phyloP scores from a whole-genome alignment of 1,139 yeast species.

The Saccharomyces pastorianus region DNA sequence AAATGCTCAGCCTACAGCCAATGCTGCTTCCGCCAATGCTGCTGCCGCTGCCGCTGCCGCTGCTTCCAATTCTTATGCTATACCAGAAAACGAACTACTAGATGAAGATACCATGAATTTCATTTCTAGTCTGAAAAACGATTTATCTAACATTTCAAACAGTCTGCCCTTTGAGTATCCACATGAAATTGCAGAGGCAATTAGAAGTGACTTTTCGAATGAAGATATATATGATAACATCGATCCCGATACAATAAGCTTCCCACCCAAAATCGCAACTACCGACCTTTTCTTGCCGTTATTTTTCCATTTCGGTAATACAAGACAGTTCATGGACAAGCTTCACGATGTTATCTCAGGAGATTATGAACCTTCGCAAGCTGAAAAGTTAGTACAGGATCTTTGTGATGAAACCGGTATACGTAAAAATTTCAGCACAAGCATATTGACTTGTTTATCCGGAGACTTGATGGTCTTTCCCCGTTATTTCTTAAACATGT shows the following conservation, averaged over 20 bases:
- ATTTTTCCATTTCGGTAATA: constrained; percentile 24
- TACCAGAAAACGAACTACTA: constrained; percentile 29
- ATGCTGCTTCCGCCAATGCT: constrained; percentile 19
- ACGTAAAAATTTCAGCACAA: constrained; percentile 39
- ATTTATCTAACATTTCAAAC: constrained; percentile 21
- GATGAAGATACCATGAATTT: constrained; percentile 31
- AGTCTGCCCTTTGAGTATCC: constrained; percentile 23
- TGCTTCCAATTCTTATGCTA: constrained; percentile 15
- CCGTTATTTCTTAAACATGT: constrained; percentile 38
- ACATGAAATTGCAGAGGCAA: constrained; percentile 30
- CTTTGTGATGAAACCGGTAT: constrained; percentile 40
- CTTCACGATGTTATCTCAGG: constrained; percentile 37
- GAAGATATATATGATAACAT: constrained; percentile 28
- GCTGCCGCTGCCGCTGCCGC: constrained; percentile 16
- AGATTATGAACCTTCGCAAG: constrained; percentile 38
- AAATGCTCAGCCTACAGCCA: constrained; percentile 27
- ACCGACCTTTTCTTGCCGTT: constrained; percentile 27
- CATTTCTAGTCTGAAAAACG: constrained; percentile 26
- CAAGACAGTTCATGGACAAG: constrained; percentile 29
- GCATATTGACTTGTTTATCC: constrained; percentile 41
- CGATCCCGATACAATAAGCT: constrained; percentile 25
- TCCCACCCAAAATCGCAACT: constrained; percentile 30
- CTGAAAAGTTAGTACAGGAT: constrained; percentile 38
- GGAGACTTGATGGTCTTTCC: constrained; percentile 43
- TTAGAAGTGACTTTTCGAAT: constrained; percentile 26